Evolutionary conservation across 2,329 filamentous ascomycete genomes (phyloP).

Genomic region (Anisogramma anomala): DNA sequence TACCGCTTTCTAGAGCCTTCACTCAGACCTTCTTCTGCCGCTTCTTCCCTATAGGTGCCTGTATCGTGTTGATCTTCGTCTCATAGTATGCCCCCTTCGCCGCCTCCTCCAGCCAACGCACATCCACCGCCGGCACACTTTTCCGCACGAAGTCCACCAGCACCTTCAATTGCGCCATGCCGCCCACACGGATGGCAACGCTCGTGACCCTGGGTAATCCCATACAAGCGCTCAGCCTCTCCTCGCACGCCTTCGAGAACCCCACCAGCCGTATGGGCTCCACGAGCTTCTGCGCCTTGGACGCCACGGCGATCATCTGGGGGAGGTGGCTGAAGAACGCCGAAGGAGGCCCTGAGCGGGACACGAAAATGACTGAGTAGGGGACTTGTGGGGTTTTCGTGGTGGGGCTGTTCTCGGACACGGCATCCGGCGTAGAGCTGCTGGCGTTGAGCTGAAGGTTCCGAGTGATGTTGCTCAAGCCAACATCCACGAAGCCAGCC

Average conservation of each 20-base stretch:
- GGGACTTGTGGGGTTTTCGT: constrained; percentile 1
- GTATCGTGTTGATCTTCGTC: constrained; percentile 36
- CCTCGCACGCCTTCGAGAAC: constrained; percentile 48
- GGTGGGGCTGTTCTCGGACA: background rate
- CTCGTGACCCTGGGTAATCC: constrained; percentile 54
- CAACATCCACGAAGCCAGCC: constrained; percentile 47
- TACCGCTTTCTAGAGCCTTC: too few relatives aligned
- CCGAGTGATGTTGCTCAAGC: constrained; percentile 52
- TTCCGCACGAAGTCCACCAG: constrained; percentile 45
- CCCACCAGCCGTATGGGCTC: constrained; percentile 46
- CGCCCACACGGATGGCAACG: constrained; percentile 41
- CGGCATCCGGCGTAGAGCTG: background rate
- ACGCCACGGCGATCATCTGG: constrained; percentile 34
- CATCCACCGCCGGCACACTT: constrained; percentile 39
- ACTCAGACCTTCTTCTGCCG: constrained; percentile 20
- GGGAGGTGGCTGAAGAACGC: constrained; percentile 49
- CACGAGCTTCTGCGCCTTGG: constrained; percentile 27
- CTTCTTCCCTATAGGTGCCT: constrained; percentile 28
- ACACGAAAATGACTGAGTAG: constrained; percentile 47
- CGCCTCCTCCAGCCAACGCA: constrained; percentile 45
- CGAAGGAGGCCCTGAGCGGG: constrained; percentile 44
- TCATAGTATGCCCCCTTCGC: constrained; percentile 28
- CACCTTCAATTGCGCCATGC: constrained; percentile 44
- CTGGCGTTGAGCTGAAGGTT: constrained; percentile 38
- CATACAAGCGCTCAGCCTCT: constrained; percentile 43